These are phyloP conservation scores for Mallotus repandus DNA, from an alignment of 441 rosid species.

Conservation along the genomic window DNA sequence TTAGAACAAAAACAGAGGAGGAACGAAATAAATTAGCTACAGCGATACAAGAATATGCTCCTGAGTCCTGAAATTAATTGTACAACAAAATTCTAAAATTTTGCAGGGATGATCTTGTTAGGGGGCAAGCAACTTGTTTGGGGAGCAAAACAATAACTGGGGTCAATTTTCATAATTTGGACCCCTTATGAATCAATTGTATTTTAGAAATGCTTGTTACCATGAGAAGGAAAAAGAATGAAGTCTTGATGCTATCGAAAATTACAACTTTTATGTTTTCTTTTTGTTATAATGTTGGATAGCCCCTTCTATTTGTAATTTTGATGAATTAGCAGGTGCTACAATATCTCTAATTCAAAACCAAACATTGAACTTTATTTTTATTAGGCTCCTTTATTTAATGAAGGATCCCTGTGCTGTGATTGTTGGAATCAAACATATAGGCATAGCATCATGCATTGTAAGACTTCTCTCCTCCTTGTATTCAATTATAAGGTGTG, in stretches of 20 bases:
- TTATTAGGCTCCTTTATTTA: too few relatives aligned
- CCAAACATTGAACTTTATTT: too few relatives aligned
- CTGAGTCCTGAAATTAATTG: conserved; percentile 45
- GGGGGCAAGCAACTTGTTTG: conserved; percentile 19
- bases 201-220: conserved; percentile 25
- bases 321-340: not conserved
- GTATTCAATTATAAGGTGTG: too few relatives aligned
- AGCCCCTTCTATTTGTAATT: not conserved
- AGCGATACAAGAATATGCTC: conserved; percentile 80
- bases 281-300: not conserved
- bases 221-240: conserved; percentile 16
- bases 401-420: not conserved
- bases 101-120: conserved; percentile 21
- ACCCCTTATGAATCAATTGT: conserved; percentile 23
- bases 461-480: too few relatives aligned
- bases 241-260: not conserved
- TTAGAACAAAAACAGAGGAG: conserved; percentile 69
- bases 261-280: not conserved
- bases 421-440: not conserved
- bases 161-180: conserved; percentile 18
- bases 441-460: not conserved
- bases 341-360: not conserved
- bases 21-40: conserved; percentile 74
- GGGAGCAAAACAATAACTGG: conserved; percentile 18
- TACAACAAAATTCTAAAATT: conserved; percentile 11